Percentiles rank a stretch among this genome's conserved stretches.
phyloP scores from a whole-genome alignment of 768 basidiomycete genomes.

The Heimioporus sp. region DNA sequence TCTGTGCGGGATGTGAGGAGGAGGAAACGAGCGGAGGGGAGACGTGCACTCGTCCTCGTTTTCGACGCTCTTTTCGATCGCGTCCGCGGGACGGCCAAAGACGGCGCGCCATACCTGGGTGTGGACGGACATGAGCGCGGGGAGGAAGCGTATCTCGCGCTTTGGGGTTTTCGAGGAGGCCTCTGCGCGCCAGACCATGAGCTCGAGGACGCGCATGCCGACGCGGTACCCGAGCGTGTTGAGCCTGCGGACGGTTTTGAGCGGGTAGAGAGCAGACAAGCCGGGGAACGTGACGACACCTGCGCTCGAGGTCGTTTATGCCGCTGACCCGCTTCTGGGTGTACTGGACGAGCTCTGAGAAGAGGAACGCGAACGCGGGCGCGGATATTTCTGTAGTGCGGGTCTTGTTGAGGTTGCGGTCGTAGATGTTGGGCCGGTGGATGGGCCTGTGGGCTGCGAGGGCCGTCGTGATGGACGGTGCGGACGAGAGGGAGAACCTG shows the following conservation, averaged over 20 bases:
- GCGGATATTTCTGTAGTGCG: constrained; percentile 80
- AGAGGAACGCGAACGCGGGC: constrained; percentile 84
- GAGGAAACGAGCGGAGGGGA: neutral
- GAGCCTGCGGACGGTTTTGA: constrained; percentile 47
- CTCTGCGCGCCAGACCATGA: constrained; percentile 80
- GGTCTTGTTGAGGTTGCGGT: constrained; percentile 85
- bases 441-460: constrained; percentile 35
- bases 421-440: constrained; percentile 78
- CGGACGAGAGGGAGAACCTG: constrained; percentile 67
- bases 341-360: constrained; percentile 93
- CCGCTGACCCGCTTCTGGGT: constrained; percentile 94
- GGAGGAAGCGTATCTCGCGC: constrained; percentile 86
- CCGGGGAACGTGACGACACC: constrained; percentile 48
- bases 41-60: constrained; percentile 91
- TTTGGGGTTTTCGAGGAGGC: constrained; percentile 85
- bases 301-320: constrained; percentile 91
- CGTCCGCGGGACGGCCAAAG: constrained; percentile 92
- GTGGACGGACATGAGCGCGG: constrained; percentile 90
- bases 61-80: constrained; percentile 93
- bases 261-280: neutral
- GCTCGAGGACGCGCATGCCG: constrained; percentile 82
- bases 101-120: constrained; percentile 94
- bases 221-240: constrained; percentile 93
- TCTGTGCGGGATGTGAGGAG: constrained; percentile 44
- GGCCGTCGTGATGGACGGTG: constrained; percentile 44